Base-by-base conservation (phyloP, 2,329 filamentous ascomycete genomes). In the Aspergillus ochraceoroseus region DNA sequence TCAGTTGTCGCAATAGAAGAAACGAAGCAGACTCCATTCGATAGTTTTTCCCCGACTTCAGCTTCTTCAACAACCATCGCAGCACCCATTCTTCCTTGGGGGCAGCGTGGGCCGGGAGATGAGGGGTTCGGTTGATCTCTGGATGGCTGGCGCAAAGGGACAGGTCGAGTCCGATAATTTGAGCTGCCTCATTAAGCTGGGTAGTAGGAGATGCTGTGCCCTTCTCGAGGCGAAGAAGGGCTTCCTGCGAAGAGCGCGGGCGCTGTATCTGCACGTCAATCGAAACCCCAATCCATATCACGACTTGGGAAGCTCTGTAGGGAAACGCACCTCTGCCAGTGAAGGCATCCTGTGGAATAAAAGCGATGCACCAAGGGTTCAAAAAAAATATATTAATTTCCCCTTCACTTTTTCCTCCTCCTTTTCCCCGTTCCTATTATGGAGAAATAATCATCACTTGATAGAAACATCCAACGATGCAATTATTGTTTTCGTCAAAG, bases 61-160 rank as follows among this genome's bases (percentile, higher is more conserved):
- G 49, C 55, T 76, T 80, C 52, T 77, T 80, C 52, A 82, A 65
- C 15, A 83, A 63, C 82, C 82, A 85, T 54, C 76, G 74, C 42
- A 83, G 58, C 9, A 82, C 71, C 79, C 80, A 84, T 67, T 84
- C 79, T 53, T 79, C 76, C 54, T 76, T 74, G 18, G 67, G 68
- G 3, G 65, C 62, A 8, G 65, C 54, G 32, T 52, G 51, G 14
- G 34, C 44, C 40, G 43, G 53, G 7, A 51, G 39, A 22, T 53
- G 43, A 30, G 41, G 41, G 50, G 50, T 40, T 43, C 51, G 45
- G 28, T 56, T 55, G 32, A 57, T 54, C 32, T 59, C 55, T 15
- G 56, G 57, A 41, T 61, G 52, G 43, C 56, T 58, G 18, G 56
- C 53, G 45, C 56, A 57, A 43, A 61, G 43, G 5, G 53, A 49